Conservation (phyloP, 108 stramenopile species). For the Asterionellopsis glacialis region DNA sequence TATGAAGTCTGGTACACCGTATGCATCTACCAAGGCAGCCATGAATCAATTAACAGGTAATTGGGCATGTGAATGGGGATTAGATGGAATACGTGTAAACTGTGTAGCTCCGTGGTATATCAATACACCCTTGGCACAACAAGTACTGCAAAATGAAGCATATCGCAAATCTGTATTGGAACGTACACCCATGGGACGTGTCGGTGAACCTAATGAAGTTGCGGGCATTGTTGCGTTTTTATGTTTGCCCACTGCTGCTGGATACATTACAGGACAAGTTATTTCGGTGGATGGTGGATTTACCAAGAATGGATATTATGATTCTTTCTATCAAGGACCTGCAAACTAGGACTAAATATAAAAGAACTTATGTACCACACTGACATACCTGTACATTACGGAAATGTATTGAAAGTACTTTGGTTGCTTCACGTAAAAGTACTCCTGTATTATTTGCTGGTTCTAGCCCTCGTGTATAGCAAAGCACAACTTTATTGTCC, state of each 20-base stretch:
- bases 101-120: conserved; percentile 86
- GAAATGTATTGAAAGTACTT: too few species aligned
- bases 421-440: too few species aligned
- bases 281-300: conserved; percentile 91
- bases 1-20: conserved; percentile 82
- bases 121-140: conserved; percentile 66
- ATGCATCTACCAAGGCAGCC: conserved; percentile 91
- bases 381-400: too few species aligned
- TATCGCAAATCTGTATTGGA: conserved; percentile 58
- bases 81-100: conserved; percentile 75
- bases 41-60: conserved; percentile 93
- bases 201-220: conserved; percentile 79
- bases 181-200: conserved; percentile 70
- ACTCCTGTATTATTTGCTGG: not conserved
- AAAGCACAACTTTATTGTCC: not conserved
- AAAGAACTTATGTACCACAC: too few species aligned
- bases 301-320: conserved; percentile 46
- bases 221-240: conserved; percentile 87
- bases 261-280: conserved; percentile 92
- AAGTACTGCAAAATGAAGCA: conserved; percentile 71
- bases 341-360: too few species aligned
- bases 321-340: conserved; percentile 33
- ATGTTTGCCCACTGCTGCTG: conserved; percentile 71
- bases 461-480: not conserved
- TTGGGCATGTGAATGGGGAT: conserved; percentile 86